A percentile compares a stretch with the other conserved stretches of the same genome.
These are phyloP conservation scores for Paxillus involutus DNA, from an alignment of 768 basidiomycete genomes.

Conservation along the genomic window DNA sequence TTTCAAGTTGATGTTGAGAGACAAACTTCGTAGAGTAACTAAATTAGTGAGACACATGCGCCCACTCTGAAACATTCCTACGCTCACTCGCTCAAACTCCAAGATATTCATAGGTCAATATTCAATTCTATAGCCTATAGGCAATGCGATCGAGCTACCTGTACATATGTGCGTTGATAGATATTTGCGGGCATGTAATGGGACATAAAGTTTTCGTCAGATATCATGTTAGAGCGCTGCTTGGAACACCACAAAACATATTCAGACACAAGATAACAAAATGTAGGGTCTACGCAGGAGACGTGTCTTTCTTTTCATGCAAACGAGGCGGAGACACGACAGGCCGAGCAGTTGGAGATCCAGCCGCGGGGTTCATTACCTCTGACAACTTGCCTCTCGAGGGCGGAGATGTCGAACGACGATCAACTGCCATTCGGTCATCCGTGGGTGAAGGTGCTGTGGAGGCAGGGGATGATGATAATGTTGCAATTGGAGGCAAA, in stretches of 20 bases:
- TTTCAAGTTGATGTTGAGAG: neutral
- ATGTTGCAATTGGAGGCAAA: conserved; percentile 69
- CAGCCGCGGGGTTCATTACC: conserved; percentile 46
- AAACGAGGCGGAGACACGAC: conserved; percentile 54
- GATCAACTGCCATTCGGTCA: conserved; percentile 34
- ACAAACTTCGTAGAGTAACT: neutral
- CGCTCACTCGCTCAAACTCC: neutral
- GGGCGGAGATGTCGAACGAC: conserved; percentile 48
- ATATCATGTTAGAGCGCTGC: conserved; percentile 1
- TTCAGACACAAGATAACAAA: conserved; percentile 8
- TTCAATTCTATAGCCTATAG: conserved; percentile 20
- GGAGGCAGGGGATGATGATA: conserved; percentile 65
- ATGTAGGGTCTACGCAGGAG: conserved; percentile 17
- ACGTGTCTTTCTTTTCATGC: conserved; percentile 32
- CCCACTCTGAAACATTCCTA: neutral
- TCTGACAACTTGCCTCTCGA: conserved; percentile 55
- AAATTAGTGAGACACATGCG: neutral
- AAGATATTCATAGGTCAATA: neutral
- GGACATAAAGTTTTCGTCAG: conserved; percentile 23
- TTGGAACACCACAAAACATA: conserved; percentile 5
- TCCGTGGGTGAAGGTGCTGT: conserved; percentile 54
- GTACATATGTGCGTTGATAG: conserved; percentile 30
- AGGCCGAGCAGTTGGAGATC: conserved; percentile 52
- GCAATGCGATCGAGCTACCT: conserved; percentile 19
- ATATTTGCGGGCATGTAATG: conserved; percentile 24